A percentile compares a stretch with the other conserved stretches of the same genome.
These are phyloP conservation scores for Tulasnella sp. DNA, from an alignment of 768 basidiomycete species.

Conservation along the genomic window DNA sequence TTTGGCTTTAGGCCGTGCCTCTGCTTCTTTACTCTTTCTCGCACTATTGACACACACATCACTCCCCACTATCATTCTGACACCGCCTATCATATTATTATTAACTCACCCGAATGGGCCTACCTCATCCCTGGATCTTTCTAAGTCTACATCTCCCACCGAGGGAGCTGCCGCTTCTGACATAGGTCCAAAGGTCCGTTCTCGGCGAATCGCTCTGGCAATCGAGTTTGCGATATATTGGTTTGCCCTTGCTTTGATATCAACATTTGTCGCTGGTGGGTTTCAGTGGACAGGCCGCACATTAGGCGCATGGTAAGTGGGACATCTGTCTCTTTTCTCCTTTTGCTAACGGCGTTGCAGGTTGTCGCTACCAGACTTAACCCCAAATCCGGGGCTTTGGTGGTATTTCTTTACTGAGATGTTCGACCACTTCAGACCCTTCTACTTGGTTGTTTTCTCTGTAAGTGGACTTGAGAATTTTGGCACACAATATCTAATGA, in stretches of 20 bases:
- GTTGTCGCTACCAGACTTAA: slow-evolving; percentile 71
- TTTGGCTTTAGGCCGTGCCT: slow-evolving; percentile 38
- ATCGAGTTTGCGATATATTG: slow-evolving; percentile 41
- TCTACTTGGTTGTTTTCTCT: slow-evolving; percentile 90
- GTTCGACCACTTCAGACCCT: slow-evolving; percentile 94
- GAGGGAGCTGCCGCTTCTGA: neutral
- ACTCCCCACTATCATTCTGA: slow-evolving; percentile 51
- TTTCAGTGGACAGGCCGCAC: slow-evolving; percentile 61
- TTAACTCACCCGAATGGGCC: slow-evolving; percentile 39
- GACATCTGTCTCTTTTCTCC: slow-evolving; percentile 2
- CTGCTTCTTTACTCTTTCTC: slow-evolving; percentile 48
- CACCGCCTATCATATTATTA: slow-evolving; percentile 54
- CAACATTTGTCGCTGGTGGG: slow-evolving; percentile 45
- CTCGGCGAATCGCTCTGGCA: neutral
- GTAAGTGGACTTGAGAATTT: slow-evolving; percentile 33
- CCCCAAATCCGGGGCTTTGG: slow-evolving; percentile 89
- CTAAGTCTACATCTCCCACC: neutral
- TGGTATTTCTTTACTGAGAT: slow-evolving; percentile 99
- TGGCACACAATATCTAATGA: neutral
- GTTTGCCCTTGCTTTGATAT: slow-evolving; percentile 35
- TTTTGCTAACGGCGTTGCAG: slow-evolving; percentile 30
- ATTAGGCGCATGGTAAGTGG: slow-evolving; percentile 70
- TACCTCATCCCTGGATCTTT: slow-evolving; percentile 29
- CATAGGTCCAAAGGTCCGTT: neutral
- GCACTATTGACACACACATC: slow-evolving; percentile 63